Conservation (phyloP, 2,329 filamentous ascomycete species). For the Talaromyces sp. region DNA sequence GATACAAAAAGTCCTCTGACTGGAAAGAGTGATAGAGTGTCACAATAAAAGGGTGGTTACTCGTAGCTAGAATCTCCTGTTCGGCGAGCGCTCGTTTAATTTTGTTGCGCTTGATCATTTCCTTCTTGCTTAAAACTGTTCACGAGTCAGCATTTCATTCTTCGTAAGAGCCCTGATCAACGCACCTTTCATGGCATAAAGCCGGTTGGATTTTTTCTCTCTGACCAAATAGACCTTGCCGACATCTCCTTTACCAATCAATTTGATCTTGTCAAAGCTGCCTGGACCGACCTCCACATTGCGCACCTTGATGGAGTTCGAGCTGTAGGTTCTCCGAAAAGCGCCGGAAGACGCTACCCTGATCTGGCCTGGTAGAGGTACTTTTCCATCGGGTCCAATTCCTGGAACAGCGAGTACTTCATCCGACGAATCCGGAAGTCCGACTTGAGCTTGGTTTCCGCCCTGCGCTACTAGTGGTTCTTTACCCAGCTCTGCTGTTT, state of each 20-base stretch:
- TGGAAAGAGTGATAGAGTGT: constrained; percentile 99
- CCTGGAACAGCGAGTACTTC: constrained; percentile 30
- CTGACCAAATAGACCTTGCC: constrained; percentile 96
- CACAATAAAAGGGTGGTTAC: constrained; percentile 98
- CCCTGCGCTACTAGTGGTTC: constrained; percentile 66
- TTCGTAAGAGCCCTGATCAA: constrained; percentile 15
- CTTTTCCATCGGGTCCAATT: constrained; percentile 55
- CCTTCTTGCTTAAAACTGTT: constrained; percentile 94
- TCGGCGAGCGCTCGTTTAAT: constrained; percentile 97
- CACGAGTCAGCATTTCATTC: constrained; percentile 36
- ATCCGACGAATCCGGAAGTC: constrained; percentile 50
- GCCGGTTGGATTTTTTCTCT: constrained; percentile 91
- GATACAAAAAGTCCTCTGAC: constrained; percentile 94
- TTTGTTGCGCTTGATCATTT: constrained; percentile 99
- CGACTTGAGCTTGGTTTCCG: constrained; percentile 51
- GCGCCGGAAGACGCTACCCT: constrained; percentile 57
- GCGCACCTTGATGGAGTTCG: constrained; percentile 97
- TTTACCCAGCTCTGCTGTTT: constrained; percentile 82
- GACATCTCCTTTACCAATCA: constrained; percentile 98
- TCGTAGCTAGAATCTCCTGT: constrained; percentile 96
- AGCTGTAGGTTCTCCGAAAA: constrained; percentile 94
- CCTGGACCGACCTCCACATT: constrained; percentile 93
- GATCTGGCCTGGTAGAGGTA: constrained; percentile 64
- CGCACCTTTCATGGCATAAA: constrained; percentile 98
- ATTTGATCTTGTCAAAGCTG: constrained; percentile 99